Evolutionary conservation across 805 yeast genomes (phyloP), one percentile per base, ranked within the genome.

Genomic region (Grigorovia humatica): DNA sequence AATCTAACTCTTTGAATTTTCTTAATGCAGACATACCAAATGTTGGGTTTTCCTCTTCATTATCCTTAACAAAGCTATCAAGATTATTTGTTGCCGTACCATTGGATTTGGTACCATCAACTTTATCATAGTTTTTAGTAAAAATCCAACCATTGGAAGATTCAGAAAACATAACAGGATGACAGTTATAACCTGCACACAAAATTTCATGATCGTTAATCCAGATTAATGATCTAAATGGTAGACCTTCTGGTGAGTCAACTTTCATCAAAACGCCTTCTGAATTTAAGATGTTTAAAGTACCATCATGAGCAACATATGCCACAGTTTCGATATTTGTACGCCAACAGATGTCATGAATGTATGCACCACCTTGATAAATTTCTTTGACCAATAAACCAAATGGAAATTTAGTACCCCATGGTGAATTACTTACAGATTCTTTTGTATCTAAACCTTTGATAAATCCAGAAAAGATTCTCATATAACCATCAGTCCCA

Each of bases 321-420:
- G 86, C 96, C 55, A 91, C 71, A 13, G 83, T 78, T 60, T 88
- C 79, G 48, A 90, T 91, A 50, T 77, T 73, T 6, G 95, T 90
- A 55, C 87, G 81, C 75, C 95, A 91, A 47, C 83, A 77, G 47
- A 89, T 91, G 63, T 80, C 96, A 66, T 93, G 96, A 55, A 91
- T 81, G 95, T 97, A 93, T 32, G 95, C 85, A 45, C 89, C 89
- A 44, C 88, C 88, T 44, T 79, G 74, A 46, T 83, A 78, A 58
- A 56, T 57, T 51, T 66, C 68, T 32, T 56, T 66, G 9, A 68
- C 51, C 6, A 66, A 81, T 66, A 89, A 96, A 27, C 96, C 95
- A 68, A 93, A 93, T 30, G 99, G 99, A 67, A 93, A 79, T 65
- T 91, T 83, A 54, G 86, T 85, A 52, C 98, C 99, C 98, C 99